Conservation (phyloP, 805 yeast genomes). For the Suhomyces emberorum region DNA sequence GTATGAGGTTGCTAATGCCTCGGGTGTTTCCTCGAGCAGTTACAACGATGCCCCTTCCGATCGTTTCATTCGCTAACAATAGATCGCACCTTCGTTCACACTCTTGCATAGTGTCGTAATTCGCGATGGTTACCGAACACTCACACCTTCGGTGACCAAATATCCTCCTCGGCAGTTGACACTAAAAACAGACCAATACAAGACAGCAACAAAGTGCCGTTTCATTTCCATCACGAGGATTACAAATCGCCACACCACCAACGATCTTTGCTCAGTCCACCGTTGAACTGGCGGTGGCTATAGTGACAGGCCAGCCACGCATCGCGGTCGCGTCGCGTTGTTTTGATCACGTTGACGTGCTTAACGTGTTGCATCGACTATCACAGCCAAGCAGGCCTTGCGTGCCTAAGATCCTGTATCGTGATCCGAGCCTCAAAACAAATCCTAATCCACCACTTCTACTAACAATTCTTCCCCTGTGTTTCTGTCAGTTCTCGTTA, state of each 20-base stretch:
- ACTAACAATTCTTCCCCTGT: neutral
- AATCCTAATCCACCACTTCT: neutral
- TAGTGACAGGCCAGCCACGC: neutral
- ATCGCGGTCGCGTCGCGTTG: conserved; percentile 11
- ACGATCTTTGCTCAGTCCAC: neutral
- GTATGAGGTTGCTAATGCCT: no score
- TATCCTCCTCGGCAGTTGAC: no score
- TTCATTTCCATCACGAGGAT: no score
- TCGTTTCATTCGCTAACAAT: no score
- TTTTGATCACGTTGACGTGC: conserved; percentile 4
- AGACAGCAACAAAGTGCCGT: no score
- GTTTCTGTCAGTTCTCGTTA: neutral
- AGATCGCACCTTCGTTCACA: no score
- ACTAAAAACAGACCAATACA: no score
- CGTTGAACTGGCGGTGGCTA: neutral
- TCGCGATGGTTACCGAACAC: no score
- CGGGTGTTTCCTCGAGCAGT: no score
- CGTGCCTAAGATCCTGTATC: neutral
- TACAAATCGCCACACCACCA: neutral
- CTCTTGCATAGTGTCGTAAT: no score
- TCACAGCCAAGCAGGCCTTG: neutral
- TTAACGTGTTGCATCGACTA: neutral
- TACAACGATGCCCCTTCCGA: no score
- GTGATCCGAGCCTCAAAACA: conserved; percentile 3
- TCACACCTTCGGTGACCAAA: no score